Base-by-base conservation (phyloP, 331 rosid species). In the Rosa hybrid region DNA sequence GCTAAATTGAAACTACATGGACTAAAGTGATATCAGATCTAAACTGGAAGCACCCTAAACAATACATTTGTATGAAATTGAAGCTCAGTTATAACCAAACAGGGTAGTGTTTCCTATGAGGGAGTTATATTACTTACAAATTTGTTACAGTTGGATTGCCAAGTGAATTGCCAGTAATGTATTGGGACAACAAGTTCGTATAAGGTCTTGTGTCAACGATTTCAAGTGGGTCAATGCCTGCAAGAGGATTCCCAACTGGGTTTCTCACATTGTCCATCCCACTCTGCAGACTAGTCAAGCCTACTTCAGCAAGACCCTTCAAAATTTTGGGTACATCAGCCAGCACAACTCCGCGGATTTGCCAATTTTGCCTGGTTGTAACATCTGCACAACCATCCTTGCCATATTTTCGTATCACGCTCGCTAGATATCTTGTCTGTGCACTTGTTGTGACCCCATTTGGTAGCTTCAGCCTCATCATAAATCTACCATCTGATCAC, bases 241-340 rank as follows among this genome's bases (percentile, higher is more conserved):
- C 99, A 85, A 95, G 89, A 62, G 99, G 99, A 82, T 91, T 95
- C 8, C 99, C 99, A 12, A 92, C 99, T 27, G 99, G 97, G 91
- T 95, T 95, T 84, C 99, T 86, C 18, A 95, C 99, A 75, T 95
- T 95, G 88, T 95, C 98, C 98, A 95, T 95, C 50, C 99, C 99
- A 88, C 99, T 95, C 86, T 92, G 99, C 23, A 95, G 82, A 76
- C 99, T 95, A 1, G 98, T 95, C 76, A 95, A 85, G 1, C 99
- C 99, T 77, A 95, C 97, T 70, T 87, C 89, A 7, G 79, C 92
- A 8, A 92, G 93, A 4, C 98, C 99, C 81, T 91, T 89, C 0
- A 95, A 87, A 49, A 95, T 91, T 80, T 95, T 96, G 0, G 96
- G 98, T 23, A 95, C 98, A 81, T 95, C 98, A 2, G 92, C 81